Base-by-base conservation (phyloP, 164 flowering plant genomes). In the Sedum album region DNA sequence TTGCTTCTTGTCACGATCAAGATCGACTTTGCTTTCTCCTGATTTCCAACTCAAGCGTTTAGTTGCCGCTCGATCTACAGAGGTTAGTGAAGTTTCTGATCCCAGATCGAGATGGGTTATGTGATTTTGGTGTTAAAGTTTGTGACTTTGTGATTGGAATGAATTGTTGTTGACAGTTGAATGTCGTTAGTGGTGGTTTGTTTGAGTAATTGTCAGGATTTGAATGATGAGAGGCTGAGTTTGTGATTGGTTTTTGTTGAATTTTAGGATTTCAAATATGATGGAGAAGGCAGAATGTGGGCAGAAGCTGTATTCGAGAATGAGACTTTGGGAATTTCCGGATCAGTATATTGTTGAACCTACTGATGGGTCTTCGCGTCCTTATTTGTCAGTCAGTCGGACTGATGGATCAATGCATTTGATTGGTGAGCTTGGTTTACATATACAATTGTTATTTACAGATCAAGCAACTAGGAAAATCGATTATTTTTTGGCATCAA, bases 271-370 rank as follows among this genome's bases (percentile, higher is more conserved):
- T 28, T 20, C 35, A 62, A 76, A 67, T 68, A 78, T 75, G 78
- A 85, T 85, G 96, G 96, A 82, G 80, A 82, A 80, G 75, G 77
- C 76, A 18, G 89, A 86, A 70, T 76, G 88, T 13, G 76, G 75
- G 51, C 86, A 80, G 65, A 89, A 84, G 84, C 82, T 93, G 18
- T 80, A 76, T 74, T 78, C 84, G 7, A 69, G 85, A 26, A 83
- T 93, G 97, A 82, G 98, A 36, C 76, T 91, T 4, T 93, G 97
- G 98, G 97, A 93, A 44, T 87, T 88, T 48, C 90, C 97, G 1
- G 93, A 93, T 74, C 88, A 87, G 78, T 94, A 86, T 73, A 84
- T 91, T 26, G 74, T 91, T 69, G 99, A 94, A 84, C 96, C 99
- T 6, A 91, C 87, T 8, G 93, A 90, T 79, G 99, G 91, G 11